Percentiles rank a stretch among this genome's conserved stretches.
Conservation (phyloP, 495 filamentous ascomycete species). For the Alectoria sarmentosa region DNA sequence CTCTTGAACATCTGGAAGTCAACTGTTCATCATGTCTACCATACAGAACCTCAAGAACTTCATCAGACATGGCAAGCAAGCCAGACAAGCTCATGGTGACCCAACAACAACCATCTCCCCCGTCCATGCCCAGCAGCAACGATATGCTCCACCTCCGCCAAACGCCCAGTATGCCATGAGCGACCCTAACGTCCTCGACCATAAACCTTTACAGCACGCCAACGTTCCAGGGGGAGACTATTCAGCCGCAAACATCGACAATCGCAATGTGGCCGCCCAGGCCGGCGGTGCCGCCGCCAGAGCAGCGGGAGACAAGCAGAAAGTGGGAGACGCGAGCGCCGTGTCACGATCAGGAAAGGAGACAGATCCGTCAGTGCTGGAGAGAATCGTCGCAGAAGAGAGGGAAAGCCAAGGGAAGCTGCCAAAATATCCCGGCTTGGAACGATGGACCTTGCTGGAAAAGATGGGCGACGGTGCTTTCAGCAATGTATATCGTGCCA, state of each 20-base stretch:
- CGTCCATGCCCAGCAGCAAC: slow-evolving; percentile 60
- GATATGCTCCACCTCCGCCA: slow-evolving; percentile 42
- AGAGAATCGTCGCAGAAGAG: slow-evolving; percentile 85
- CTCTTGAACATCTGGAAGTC: background rate
- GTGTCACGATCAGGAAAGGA: slow-evolving; percentile 43
- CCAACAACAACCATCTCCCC: slow-evolving; percentile 61
- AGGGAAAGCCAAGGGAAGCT: slow-evolving; percentile 75
- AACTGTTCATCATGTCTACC: slow-evolving; percentile 55
- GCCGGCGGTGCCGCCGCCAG: slow-evolving; percentile 54
- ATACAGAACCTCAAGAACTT: slow-evolving; percentile 95
- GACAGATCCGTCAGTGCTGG: slow-evolving; percentile 60
- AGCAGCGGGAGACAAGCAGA: slow-evolving; percentile 41
- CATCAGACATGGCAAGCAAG: slow-evolving; percentile 97
- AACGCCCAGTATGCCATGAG: slow-evolving; percentile 40
- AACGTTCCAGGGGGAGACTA: slow-evolving; percentile 34
- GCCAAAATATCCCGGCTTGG: slow-evolving; percentile 84
- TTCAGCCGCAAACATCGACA: slow-evolving; percentile 52
- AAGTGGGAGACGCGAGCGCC: slow-evolving; percentile 31
- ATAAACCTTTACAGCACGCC: slow-evolving; percentile 36
- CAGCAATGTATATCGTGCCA: slow-evolving; percentile 93
- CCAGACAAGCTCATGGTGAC: slow-evolving; percentile 58
- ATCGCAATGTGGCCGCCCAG: slow-evolving; percentile 56
- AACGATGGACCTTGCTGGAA: slow-evolving; percentile 81
- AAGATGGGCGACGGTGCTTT: slow-evolving; percentile 99
- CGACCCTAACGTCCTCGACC: slow-evolving; percentile 40